A percentile compares a stretch with the other conserved stretches of the same genome.
Conservation (phyloP, 2,329 filamentous ascomycete genomes). For the Helotiales sp. region DNA sequence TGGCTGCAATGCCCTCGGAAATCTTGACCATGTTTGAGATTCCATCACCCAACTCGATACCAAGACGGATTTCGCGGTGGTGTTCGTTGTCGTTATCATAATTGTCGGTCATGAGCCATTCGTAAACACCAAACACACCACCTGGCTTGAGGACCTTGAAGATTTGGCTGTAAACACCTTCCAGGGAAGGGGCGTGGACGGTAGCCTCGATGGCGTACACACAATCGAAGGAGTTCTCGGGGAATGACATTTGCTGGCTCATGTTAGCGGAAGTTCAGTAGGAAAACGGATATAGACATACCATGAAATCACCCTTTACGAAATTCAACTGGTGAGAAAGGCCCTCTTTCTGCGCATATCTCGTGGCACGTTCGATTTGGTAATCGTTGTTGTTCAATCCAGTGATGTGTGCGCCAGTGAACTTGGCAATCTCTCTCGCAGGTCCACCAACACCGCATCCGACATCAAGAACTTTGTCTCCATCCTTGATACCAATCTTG, state of each 20-base stretch:
- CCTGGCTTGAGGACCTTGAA: constrained; percentile 96
- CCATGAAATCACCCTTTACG: constrained; percentile 97
- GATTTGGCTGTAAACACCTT: constrained; percentile 93
- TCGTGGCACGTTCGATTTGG: constrained; percentile 92
- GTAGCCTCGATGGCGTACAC: constrained; percentile 98
- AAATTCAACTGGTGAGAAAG: constrained; percentile 81
- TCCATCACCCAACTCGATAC: constrained; percentile 94
- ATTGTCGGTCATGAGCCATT: constrained; percentile 97
- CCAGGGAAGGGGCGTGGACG: constrained; percentile 87
- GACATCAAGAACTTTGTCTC: constrained; percentile 92
- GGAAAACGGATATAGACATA: constrained; percentile 38
- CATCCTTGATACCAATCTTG: constrained; percentile 83
- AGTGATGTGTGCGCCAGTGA: constrained; percentile 86
- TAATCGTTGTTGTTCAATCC: constrained; percentile 99
- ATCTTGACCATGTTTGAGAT: constrained; percentile 98
- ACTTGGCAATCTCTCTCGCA: constrained; percentile 95
- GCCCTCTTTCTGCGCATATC: constrained; percentile 83
- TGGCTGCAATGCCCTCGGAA: constrained; percentile 79
- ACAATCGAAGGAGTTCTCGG: constrained; percentile 88
- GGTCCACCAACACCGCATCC: constrained; percentile 97
- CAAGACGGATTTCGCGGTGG: constrained; percentile 92
- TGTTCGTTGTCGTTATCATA: constrained; percentile 90
- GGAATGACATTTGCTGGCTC: constrained; percentile 86
- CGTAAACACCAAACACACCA: constrained; percentile 94
- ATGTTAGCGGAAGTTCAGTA: constrained; percentile 18